Base-by-base conservation (phyloP, 2,329 filamentous ascomycete genomes). In the Torrubiellomyces zombiae region DNA sequence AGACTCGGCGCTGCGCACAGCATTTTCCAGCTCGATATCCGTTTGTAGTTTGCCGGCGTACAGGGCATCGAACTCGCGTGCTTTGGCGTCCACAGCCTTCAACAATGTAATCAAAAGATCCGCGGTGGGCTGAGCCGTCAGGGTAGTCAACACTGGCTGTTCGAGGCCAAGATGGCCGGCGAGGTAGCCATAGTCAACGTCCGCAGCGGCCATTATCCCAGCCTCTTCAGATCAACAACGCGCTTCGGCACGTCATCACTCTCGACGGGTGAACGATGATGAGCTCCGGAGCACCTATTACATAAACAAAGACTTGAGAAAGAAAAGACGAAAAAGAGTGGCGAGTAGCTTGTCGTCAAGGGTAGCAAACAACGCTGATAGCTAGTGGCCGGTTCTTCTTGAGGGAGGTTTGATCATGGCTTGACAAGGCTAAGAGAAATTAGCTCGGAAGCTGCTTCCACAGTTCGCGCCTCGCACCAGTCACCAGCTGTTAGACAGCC, bases 11-110 rank as follows among this genome's bases (percentile, higher is more conserved):
- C 69, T 78, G 39, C 83, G 75, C 23, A 93, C 75, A 11, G 76
- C 77, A 50, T 82, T 89, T 49, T 98, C 89, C 6, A 95, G 67
- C 56, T 95, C 85, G 21, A 98, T 89, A 41, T 93, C 82, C 22
- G 80, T 60, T 37, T 81, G 75, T 21, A 94, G 64, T 55, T 94
- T 95, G 36, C 92, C 80, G 7, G 86, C 75, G 39, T 76, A 81
- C 20, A 93, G 56, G 19, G 73, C 67, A 45, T 93, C 82, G 40
- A 70, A 75, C 41, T 93, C 82, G 40, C 75, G 78, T 18, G 80
- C 82, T 49, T 89, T 93, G 16, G 60, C 56, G 14, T 75, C 67
- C 26, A 95, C 68, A 14, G 78, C 75, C 33, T 69, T 61, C 20
- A 98, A 64, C 26, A 98, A 61, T 20, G 67, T 59, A 30, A 67